Percentiles rank a stretch among this genome's conserved stretches.
These are phyloP conservation scores for Sanguinoderma infundibulare DNA, from an alignment of 1,284 basidiomycete species.

Conservation along the genomic window DNA sequence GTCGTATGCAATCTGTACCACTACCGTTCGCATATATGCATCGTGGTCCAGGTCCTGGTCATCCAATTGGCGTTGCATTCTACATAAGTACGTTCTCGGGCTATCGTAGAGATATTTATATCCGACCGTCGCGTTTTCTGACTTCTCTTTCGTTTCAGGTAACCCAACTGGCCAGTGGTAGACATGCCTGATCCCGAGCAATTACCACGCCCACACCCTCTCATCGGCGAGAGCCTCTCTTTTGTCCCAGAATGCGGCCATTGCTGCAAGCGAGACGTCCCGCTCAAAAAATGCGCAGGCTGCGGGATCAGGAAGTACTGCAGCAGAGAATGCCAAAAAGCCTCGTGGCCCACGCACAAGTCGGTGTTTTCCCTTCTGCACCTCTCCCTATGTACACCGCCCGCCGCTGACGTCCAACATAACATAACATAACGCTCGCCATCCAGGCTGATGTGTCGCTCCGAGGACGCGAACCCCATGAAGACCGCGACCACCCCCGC, in stretches of 20 bases:
- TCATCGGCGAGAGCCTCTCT: not conserved
- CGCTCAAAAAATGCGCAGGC: slow-evolving; percentile 4
- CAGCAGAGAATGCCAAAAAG: slow-evolving; percentile 12
- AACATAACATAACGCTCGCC: too few relatives aligned
- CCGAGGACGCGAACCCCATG: not conserved
- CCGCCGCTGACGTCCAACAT: not conserved
- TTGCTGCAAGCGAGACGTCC: not conserved
- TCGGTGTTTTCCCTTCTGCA: not conserved
- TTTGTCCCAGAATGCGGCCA: not conserved
- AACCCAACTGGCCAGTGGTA: too few relatives aligned
- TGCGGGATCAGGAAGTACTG: slow-evolving; percentile 6
- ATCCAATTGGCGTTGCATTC: too few relatives aligned
- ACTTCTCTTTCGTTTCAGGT: too few relatives aligned
- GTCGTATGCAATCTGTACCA: too few relatives aligned
- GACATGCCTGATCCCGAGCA: not conserved
- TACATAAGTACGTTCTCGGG: too few relatives aligned
- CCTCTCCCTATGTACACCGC: not conserved
- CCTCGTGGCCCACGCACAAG: slow-evolving; percentile 9
- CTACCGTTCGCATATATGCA: too few relatives aligned
- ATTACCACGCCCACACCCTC: not conserved
- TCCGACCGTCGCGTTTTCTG: too few relatives aligned
- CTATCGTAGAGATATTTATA: too few relatives aligned
- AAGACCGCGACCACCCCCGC: not conserved
- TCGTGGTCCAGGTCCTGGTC: too few relatives aligned
- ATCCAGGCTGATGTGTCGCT: not conserved